These are phyloP conservation scores for Daedaleopsis nitida DNA, from an alignment of 768 basidiomycete species.

Conservation along the genomic window DNA sequence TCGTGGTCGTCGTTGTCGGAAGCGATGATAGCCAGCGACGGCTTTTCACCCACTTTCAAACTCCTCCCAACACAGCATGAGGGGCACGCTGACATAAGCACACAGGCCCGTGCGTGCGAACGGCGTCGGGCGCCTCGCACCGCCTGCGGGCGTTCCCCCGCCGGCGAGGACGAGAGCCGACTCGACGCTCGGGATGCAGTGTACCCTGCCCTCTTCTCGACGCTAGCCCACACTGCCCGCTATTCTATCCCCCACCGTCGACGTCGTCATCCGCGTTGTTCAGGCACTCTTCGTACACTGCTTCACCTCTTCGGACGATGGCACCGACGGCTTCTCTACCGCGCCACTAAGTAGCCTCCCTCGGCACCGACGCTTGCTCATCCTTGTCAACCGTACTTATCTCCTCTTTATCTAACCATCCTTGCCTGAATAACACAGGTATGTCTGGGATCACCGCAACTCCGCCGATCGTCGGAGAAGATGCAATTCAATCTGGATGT, in stretches of 20 bases:
- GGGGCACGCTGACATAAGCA: slow-evolving; percentile 14
- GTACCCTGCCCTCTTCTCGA: neutral
- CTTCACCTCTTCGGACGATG: too few relatives aligned
- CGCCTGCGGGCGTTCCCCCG: slow-evolving; percentile 1
- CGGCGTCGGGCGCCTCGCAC: slow-evolving; percentile 1
- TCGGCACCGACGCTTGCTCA: too few relatives aligned
- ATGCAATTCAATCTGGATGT: too few relatives aligned
- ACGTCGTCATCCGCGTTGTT: too few relatives aligned
- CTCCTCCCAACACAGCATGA: slow-evolving; percentile 20
- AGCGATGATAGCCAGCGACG: slow-evolving; percentile 27
- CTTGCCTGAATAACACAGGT: too few relatives aligned
- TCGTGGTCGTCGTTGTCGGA: slow-evolving; percentile 20
- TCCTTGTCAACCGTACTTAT: too few relatives aligned
- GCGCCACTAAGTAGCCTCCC: too few relatives aligned
- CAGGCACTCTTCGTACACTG: too few relatives aligned
- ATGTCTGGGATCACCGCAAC: too few relatives aligned
- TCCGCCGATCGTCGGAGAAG: too few relatives aligned
- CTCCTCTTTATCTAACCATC: too few relatives aligned
- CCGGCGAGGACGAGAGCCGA: neutral
- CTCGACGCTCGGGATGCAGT: neutral
- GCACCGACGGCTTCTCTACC: too few relatives aligned
- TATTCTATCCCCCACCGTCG: neutral
- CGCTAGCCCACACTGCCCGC: neutral
- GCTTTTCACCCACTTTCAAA: slow-evolving; percentile 26
- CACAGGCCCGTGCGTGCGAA: slow-evolving; percentile 28